These are phyloP conservation scores for Magnolia sinica DNA, from an alignment of 164 flowering plant genomes.

Conservation along the genomic window DNA sequence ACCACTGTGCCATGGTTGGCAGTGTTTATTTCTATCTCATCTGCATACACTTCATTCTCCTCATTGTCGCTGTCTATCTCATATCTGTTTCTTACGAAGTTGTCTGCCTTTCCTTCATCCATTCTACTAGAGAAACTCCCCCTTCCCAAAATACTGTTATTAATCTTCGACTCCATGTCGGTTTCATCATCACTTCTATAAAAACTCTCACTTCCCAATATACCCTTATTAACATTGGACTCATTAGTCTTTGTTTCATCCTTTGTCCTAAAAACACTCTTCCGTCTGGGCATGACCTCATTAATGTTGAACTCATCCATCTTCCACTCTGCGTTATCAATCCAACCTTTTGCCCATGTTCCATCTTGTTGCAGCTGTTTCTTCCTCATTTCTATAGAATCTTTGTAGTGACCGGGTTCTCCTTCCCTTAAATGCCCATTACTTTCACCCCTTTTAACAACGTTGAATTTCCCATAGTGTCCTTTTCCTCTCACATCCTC, in stretches of 20 bases:
- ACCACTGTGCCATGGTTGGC: neutral
- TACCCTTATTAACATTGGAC: neutral
- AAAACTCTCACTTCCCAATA: neutral
- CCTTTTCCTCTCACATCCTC: neutral
- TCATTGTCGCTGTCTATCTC: neutral
- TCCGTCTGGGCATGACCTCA: neutral
- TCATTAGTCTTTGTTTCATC: neutral
- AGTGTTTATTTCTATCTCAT: neutral
- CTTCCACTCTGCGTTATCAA: constrained; percentile 2
- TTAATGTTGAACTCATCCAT: neutral
- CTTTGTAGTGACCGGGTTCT: neutral
- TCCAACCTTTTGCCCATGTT: neutral
- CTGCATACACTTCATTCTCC: neutral
- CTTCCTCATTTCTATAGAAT: constrained; percentile 4
- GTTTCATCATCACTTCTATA: constrained; percentile 2
- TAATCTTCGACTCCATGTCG: constrained; percentile 1
- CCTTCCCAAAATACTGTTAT: neutral
- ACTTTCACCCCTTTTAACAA: constrained; percentile 7
- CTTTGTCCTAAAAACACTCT: neutral
- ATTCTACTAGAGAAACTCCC: neutral
- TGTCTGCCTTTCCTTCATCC: neutral
- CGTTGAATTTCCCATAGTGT: neutral
- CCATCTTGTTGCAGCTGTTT: constrained; percentile 7
- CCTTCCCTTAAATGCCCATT: constrained; percentile 2
- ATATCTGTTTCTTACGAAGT: neutral